Evolutionary conservation across 1,284 basidiomycete genomes (phyloP), one percentile per base, ranked within the genome.

Genomic region (Singerocomus inundabilis): DNA sequence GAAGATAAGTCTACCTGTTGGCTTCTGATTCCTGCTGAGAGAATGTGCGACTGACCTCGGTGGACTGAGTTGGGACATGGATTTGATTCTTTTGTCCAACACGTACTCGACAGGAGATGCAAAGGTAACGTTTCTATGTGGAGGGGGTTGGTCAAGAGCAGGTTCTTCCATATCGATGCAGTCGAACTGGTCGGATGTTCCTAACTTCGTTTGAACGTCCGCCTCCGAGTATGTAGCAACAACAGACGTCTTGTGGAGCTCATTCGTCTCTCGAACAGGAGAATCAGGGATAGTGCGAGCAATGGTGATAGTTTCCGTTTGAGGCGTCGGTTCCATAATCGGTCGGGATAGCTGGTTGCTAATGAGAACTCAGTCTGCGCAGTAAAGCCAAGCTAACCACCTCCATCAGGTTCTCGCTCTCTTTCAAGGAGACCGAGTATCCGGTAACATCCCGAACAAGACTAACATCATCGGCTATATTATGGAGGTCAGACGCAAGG

Each of bases 251-350:
- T 46, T 30, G 25, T 30, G 41, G n/a, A 13, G 9, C 18, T 15
- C 9, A 24, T 10, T 35, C n/a, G 46, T 46, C 39, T 38, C 48
- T 32, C 29, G 51, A 33, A 24, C 42, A 4, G 67, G 59, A 36
- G 57, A 44, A 4, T 45, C 39, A n/a, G 61, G 58, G 15, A 51
- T 39, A 28, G 65, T 70, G 34, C 71, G 65, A 56, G 71, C 64
- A 39, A 67, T 60, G 5, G 52, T 57, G 8, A 53, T 21, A 12
- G 25, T 37, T 38, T 56, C 33, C 15, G 34, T 51, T 38, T 29
- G 41, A 31, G 49, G 51, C n/a, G 50, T 60, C 24, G 51, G 52
- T 29, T 53, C 44, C 39, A 34, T 9, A 7, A 42, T 31, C 13
- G 38, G 45, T 33, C 25, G 24, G 37, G 28, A 53, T 34, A 38